Base-by-base conservation (phyloP, 2,329 filamentous ascomycete genomes). In the Cladophialophora psammophila region DNA sequence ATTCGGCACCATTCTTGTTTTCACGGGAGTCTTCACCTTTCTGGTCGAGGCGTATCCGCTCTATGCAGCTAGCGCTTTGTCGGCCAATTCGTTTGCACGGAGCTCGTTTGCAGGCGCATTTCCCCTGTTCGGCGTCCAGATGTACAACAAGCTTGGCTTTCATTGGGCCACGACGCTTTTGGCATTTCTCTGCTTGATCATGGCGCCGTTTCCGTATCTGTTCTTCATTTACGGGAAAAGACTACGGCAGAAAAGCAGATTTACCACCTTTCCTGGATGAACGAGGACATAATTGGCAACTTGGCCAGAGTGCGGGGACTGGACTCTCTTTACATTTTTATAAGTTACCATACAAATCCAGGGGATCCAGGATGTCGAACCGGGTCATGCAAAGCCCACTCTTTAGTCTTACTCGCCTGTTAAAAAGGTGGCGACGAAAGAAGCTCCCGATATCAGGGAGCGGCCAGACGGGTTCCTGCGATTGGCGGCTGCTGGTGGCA, bases 1-100 rank as follows among this genome's bases (percentile, higher is more conserved):
- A 65, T 81, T 84, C 76, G 91, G 91, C 60, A 90, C 87, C 62
- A 86, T 96, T 67, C 86, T 96, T 65, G 88, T 91, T 35, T 97
- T 92, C 79, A 90, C 88, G 64, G 92, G 93, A 60, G 88, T 96
- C 71, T 97, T 96, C 78, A 96, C 93, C 12, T 97, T 96, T 80
- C 82, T 96, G 70, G 92, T 94, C 10, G 87, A 90, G 74, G 81
- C 80, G 13, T 83, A 82, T 74, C 80, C 81, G 3, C 74, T 79
- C 18, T 82, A 81, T 72, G 80, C 81, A 18, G 81, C 81, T 13
- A 82, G 80, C 65, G 92, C 93, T 3, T 84, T 97, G 77, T 92
- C 93, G 12, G 92, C 93, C 53, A 95, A 96, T 74, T 90, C 90
- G 55, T 92, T 95, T 76, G 86, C 91, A 65, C 86, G 94, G 61